These are phyloP conservation scores for Thermochaetoides thermophila DNA, from an alignment of 495 filamentous ascomycete species.

Conservation along the genomic window DNA sequence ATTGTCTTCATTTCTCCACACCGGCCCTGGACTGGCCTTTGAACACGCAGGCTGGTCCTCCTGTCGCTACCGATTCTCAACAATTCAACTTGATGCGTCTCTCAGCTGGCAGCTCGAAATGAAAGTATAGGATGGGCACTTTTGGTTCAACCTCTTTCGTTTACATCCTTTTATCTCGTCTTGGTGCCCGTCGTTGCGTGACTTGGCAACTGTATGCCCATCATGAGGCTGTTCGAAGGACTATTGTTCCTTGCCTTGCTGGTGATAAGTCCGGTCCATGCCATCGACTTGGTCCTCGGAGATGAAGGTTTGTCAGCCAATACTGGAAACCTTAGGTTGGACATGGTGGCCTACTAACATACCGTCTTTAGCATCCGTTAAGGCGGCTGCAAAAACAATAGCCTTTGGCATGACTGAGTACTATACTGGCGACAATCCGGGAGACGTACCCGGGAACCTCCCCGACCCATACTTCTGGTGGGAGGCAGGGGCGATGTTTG, in stretches of 20 bases:
- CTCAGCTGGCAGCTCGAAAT: no score
- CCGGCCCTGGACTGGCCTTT: no score
- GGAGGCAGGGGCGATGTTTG: constrained; percentile 67
- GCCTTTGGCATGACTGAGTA: constrained; percentile 36
- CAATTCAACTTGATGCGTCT: no score
- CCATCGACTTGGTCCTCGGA: constrained; percentile 15
- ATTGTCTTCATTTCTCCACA: no score
- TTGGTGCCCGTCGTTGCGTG: no score
- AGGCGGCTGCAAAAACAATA: constrained; percentile 28
- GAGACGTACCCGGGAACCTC: constrained; percentile 56
- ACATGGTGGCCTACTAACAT: constrained; percentile 4
- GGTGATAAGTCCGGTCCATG: constrained; percentile 9
- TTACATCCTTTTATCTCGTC: no score
- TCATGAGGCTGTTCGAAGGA: constrained; percentile 13
- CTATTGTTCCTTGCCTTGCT: constrained; percentile 11
- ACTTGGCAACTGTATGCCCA: no score
- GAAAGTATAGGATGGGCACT: no score
- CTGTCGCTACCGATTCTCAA: no score
- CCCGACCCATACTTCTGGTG: constrained; percentile 71
- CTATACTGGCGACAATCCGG: constrained; percentile 57
- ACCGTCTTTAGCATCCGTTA: constrained; percentile 22
- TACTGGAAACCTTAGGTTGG: no score
- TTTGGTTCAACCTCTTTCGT: no score
- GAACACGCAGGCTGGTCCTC: no score
- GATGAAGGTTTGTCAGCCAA: constrained; percentile 20